Evolutionary conservation across 768 basidiomycete genomes (phyloP).

Genomic region (Termitomyces bulborhizus): DNA sequence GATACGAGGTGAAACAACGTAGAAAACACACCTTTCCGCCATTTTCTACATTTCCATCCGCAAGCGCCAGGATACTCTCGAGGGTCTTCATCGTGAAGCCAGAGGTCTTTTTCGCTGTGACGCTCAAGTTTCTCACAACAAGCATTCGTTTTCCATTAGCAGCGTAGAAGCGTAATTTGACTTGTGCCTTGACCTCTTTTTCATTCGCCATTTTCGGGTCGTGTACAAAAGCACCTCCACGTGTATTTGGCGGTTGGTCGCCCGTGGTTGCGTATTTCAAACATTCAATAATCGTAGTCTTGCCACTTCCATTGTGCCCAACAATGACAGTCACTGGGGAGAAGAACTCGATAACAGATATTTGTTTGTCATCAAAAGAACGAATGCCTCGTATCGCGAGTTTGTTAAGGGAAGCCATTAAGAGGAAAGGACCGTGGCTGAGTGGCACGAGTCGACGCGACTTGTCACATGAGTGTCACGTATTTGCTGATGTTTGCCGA

Average conservation of each 20-base stretch:
- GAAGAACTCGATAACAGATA: conserved; percentile 94
- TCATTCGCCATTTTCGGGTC: conserved; percentile 99
- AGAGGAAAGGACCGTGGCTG: not conserved
- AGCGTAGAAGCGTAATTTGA: conserved; percentile 88
- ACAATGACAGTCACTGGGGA: conserved; percentile 97
- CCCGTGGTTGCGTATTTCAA: conserved; percentile 99
- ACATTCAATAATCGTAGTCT: conserved; percentile 99
- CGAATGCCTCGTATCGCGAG: conserved; percentile 92
- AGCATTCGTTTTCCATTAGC: conserved; percentile 89
- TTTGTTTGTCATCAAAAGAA: conserved; percentile 93
- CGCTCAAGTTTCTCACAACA: conserved; percentile 84
- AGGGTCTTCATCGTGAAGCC: conserved; percentile 96
- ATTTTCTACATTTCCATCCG: conserved; percentile 58
- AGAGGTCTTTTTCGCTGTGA: conserved; percentile 84
- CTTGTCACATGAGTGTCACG: conserved; percentile 10
- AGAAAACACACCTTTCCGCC: conserved; percentile 63
- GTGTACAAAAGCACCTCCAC: conserved; percentile 97
- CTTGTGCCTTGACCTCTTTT: conserved; percentile 98
- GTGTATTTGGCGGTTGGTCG: conserved; percentile 94
- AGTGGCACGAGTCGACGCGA: conserved; percentile 3
- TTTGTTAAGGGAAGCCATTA: conserved; percentile 83
- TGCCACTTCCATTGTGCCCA: conserved; percentile 97
- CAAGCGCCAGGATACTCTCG: conserved; percentile 80
- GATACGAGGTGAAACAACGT: not conserved
- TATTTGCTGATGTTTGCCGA: conserved; percentile 4